phyloP scores from a whole-genome alignment of 2,329 filamentous ascomycete genomes.

The Aureobasidium sp. region DNA sequence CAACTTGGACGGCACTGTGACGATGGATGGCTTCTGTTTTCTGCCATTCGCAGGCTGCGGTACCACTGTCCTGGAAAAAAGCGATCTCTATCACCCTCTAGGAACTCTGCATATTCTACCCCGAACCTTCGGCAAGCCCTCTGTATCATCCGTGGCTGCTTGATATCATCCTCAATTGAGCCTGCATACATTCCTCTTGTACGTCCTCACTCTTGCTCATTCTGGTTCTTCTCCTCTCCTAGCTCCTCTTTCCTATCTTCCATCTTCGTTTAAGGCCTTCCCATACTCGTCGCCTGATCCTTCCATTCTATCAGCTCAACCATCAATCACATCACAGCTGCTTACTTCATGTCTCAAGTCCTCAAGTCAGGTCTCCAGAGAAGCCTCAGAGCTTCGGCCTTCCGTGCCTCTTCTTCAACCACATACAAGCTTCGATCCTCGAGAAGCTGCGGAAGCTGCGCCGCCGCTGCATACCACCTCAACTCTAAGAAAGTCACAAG shows the following conservation, averaged over 20 bases:
- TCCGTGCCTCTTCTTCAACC: not conserved
- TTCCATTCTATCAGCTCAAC: not conserved
- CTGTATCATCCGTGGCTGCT: constrained; percentile 6
- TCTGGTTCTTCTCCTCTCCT: not conserved
- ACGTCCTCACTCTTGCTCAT: not conserved
- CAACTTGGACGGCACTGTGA: not conserved
- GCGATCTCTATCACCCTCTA: not conserved
- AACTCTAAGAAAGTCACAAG: constrained; percentile 3
- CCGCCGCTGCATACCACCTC: constrained; percentile 7
- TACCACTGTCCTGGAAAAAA: constrained; percentile 12
- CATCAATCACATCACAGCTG: not conserved
- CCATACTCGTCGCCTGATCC: not conserved
- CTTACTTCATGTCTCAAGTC: constrained; percentile 10
- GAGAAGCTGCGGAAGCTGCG: constrained; percentile 9
- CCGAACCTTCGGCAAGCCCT: not conserved
- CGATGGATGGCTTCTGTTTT: constrained; percentile 9
- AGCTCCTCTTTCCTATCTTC: not conserved
- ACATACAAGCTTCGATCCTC: constrained; percentile 9
- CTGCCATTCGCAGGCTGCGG: not conserved
- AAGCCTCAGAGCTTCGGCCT: not conserved
- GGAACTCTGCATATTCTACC: constrained; percentile 1
- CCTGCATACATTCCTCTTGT: constrained; percentile 11
- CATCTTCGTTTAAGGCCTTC: not conserved
- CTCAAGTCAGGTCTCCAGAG: constrained; percentile 6
- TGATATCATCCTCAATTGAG: constrained; percentile 10